Percentiles rank a stretch among this genome's conserved stretches.
Conservation (phyloP, 2,329 filamentous ascomycete genomes). For the Sordariomycetes sp. region DNA sequence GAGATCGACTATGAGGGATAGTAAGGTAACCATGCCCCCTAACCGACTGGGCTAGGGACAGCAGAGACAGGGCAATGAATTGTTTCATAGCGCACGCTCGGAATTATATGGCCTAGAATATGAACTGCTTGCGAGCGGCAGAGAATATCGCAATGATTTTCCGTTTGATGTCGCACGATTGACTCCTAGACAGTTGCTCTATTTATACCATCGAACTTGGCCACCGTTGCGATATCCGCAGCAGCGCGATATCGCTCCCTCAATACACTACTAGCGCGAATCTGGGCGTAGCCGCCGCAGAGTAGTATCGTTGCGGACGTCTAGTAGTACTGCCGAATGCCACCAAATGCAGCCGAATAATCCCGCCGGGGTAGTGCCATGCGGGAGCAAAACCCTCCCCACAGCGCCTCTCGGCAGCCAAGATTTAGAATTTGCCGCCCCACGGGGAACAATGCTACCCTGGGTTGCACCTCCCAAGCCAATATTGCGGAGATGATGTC, state of each 20-base stretch:
- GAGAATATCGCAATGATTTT: background rate
- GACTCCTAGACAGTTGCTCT: background rate
- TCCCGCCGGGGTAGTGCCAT: background rate
- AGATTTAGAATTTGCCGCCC: no score
- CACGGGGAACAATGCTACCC: no score
- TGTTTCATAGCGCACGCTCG: background rate
- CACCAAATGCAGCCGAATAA: background rate
- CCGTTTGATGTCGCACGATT: background rate
- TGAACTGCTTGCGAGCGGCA: background rate
- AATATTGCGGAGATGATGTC: no score
- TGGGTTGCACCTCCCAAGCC: no score
- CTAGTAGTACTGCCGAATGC: background rate
- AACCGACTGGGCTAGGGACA: background rate
- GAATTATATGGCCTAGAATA: background rate
- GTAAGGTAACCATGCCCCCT: background rate
- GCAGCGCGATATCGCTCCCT: background rate
- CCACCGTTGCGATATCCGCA: background rate
- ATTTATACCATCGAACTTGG: background rate
- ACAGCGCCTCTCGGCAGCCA: no score
- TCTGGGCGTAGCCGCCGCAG: background rate
- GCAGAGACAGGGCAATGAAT: background rate
- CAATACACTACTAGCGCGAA: no score
- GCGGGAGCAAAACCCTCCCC: no score
- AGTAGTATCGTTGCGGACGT: background rate
- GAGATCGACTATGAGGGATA: background rate